Conservation (phyloP, 805 yeast species). For the Saccharomycopsis fermentans region DNA sequence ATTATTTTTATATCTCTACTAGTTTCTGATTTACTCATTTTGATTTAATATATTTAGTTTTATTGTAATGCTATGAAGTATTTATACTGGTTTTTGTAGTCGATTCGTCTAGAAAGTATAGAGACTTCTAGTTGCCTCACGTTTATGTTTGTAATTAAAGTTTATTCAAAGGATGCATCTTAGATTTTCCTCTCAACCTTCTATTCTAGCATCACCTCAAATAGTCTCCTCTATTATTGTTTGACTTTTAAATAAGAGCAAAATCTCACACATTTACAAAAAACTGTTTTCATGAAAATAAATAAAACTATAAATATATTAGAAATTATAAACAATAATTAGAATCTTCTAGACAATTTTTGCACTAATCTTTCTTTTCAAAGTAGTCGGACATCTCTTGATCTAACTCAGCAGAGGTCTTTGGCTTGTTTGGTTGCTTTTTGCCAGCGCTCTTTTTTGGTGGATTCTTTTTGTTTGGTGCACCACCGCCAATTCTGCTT, state of each 20-base stretch:
- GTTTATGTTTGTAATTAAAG: no score
- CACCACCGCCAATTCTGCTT: constrained; percentile 18
- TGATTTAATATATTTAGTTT: background rate
- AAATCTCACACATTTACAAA: no score
- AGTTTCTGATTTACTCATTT: background rate
- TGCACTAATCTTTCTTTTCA: constrained; percentile 32
- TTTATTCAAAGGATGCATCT: no score
- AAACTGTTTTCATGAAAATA: no score
- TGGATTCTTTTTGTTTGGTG: background rate
- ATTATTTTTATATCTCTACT: background rate
- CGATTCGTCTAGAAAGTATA: no score
- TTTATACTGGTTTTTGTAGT: background rate
- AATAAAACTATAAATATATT: no score
- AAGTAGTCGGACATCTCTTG: constrained; percentile 98
- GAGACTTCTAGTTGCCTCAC: no score
- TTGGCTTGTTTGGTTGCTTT: constrained; percentile 30
- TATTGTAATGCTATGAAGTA: background rate
- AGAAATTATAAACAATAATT: no score
- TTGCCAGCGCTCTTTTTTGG: constrained; percentile 7
- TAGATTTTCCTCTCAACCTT: no score
- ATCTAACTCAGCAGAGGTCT: constrained; percentile 87
- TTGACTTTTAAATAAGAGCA: no score
- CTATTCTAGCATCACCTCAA: no score
- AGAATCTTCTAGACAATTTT: background rate
- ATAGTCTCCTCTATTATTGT: no score